Evolutionary conservation across 768 basidiomycete species (phyloP).

Genomic region (Tricholoma bakamatsutake): DNA sequence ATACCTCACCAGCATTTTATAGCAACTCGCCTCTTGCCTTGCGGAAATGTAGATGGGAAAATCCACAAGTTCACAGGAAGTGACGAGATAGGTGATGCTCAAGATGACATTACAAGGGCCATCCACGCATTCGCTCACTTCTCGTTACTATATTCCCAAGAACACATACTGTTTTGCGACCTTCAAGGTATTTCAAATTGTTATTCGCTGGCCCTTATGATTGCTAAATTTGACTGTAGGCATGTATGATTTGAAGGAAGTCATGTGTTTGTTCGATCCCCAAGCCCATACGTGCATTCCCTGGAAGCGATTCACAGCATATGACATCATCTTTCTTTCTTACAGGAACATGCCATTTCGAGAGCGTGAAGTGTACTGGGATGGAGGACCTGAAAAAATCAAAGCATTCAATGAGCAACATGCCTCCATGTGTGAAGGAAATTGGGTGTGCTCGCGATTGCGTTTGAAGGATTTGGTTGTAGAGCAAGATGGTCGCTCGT

Average conservation of each 20-base stretch:
- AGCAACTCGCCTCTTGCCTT: constrained; percentile 21
- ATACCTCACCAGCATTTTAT: constrained; percentile 17
- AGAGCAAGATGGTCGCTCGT: not conserved
- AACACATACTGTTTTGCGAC: not conserved
- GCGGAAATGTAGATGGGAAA: constrained; percentile 14
- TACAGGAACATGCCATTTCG: not conserved
- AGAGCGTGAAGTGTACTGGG: not conserved
- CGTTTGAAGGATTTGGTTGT: too few relatives aligned
- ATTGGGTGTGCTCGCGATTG: too few relatives aligned
- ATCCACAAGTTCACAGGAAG: constrained; percentile 24
- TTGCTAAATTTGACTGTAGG: not conserved
- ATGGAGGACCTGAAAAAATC: too few relatives aligned
- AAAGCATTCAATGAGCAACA: not conserved
- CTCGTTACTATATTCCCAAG: too few relatives aligned
- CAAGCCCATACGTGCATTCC: not conserved
- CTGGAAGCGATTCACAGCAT: not conserved
- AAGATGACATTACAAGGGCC: constrained; percentile 16
- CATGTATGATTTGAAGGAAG: not conserved
- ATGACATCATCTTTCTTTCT: not conserved
- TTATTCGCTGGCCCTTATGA: not conserved
- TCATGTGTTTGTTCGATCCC: too few relatives aligned
- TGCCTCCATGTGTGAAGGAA: too few relatives aligned
- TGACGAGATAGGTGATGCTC: constrained; percentile 11
- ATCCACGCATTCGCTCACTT: constrained; percentile 18
- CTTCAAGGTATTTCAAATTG: not conserved